phyloP scores from a whole-genome alignment of 768 basidiomycete species.

The Sarcodon sp. region DNA sequence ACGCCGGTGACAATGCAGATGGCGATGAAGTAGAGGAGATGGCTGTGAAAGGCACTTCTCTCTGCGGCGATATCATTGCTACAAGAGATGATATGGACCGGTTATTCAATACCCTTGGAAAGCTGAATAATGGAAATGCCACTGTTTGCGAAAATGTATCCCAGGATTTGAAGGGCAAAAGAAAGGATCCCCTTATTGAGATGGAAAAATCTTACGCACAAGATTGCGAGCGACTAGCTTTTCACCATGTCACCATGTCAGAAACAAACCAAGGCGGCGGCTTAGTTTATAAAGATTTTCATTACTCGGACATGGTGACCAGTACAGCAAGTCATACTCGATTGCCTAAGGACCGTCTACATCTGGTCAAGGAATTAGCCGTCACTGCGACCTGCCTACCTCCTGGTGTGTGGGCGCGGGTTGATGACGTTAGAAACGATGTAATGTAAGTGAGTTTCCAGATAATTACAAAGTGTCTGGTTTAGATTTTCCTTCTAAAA shows the following conservation, averaged over 20 bases:
- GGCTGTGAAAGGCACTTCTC: slow-evolving; percentile 26
- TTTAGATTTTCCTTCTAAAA: slow-evolving; percentile 7
- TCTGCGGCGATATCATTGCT: slow-evolving; percentile 40
- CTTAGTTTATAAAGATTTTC: slow-evolving; percentile 16
- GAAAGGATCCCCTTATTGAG: slow-evolving; percentile 18
- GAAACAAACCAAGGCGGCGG: slow-evolving; percentile 9
- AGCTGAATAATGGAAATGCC: background rate
- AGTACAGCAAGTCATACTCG: slow-evolving; percentile 25
- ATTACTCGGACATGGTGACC: slow-evolving; percentile 20
- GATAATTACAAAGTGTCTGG: background rate
- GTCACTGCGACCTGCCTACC: slow-evolving; percentile 43
- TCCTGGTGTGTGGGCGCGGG: slow-evolving; percentile 40
- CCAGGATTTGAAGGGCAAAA: slow-evolving; percentile 16
- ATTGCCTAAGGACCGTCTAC: slow-evolving; percentile 31
- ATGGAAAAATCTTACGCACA: slow-evolving; percentile 27
- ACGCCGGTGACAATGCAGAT: slow-evolving; percentile 10
- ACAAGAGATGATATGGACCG: slow-evolving; percentile 35
- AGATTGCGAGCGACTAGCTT: slow-evolving; percentile 35
- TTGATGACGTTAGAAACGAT: slow-evolving; percentile 45
- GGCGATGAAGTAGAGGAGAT: slow-evolving; percentile 21
- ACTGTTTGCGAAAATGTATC: background rate
- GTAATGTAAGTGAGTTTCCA: slow-evolving; percentile 27
- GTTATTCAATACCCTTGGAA: slow-evolving; percentile 27
- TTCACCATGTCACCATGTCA: slow-evolving; percentile 26
- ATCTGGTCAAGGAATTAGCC: slow-evolving; percentile 44